A percentile compares a stretch with the other conserved stretches of the same genome.
phyloP scores from a whole-genome alignment of 2,329 filamentous ascomycete species.

The Podosphaera fusca region DNA sequence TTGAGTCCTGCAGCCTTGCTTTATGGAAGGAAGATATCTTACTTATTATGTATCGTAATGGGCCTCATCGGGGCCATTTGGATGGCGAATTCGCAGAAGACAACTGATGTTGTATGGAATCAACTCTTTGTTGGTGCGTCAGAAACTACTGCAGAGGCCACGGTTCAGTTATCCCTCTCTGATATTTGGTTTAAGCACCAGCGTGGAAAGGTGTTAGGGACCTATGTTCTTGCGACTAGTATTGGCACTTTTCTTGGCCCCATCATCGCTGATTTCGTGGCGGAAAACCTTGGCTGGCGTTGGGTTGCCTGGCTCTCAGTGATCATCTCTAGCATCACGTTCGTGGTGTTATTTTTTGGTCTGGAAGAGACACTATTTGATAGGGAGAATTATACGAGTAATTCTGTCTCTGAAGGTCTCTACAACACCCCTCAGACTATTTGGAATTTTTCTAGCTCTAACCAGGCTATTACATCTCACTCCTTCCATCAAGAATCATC shows the following conservation, averaged over 20 bases:
- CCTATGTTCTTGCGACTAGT: conserved; percentile 31
- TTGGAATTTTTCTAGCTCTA: background rate
- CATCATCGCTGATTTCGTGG: conserved; percentile 27
- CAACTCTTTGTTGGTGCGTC: conserved; percentile 34
- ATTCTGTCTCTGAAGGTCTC: background rate
- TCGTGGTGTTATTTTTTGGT: conserved; percentile 26
- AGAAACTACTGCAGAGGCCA: conserved; percentile 30
- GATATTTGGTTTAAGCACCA: conserved; percentile 36
- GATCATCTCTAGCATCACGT: conserved; percentile 24
- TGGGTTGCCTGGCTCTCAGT: conserved; percentile 30
- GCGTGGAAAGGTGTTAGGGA: conserved; percentile 27
- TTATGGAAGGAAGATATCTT: conserved; percentile 30
- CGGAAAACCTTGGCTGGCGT: conserved; percentile 26
- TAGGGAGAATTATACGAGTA: background rate
- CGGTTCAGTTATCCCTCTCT: conserved; percentile 31
- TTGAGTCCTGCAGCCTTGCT: conserved; percentile 28
- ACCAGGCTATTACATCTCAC: conserved; percentile 13
- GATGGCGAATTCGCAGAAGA: conserved; percentile 24
- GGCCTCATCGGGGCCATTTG: conserved; percentile 28
- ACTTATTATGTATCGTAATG: conserved; percentile 26
- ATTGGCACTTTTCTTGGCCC: conserved; percentile 33
- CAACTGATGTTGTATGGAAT: conserved; percentile 26
- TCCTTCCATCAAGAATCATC: background rate
- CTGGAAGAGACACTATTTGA: conserved; percentile 30
- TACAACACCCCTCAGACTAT: background rate